Evolutionary conservation across 129 eudicot genomes (phyloP), one percentile per base, ranked within the genome.

Genomic region (Gnaphalium uliginosum): DNA sequence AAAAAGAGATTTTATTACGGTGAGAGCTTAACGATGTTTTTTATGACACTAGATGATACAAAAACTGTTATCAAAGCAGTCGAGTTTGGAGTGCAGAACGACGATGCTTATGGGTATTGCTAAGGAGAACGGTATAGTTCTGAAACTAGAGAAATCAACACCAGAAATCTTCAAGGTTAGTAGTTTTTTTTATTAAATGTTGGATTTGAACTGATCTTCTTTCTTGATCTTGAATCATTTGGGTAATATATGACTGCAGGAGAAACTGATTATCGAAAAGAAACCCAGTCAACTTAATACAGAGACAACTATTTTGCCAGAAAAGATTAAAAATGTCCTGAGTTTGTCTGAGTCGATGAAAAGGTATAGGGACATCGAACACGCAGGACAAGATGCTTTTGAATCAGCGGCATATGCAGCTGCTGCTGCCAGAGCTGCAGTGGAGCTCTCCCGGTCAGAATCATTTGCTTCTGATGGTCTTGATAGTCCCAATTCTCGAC

Each of bases 351-450:
- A 76, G 50, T 78, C 89, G 4, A 54, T 72, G 81, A 84, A 58
- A 46, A 83, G 82, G 66, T 92, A 87, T 73, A 87, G 43, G 71
- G 90, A 89, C 62, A 94, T 80, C 53, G 88, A 90, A 22, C 91
- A 87, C 25, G 98, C 96, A 33, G 93, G 93, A 58, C 88, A 92
- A 74, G 96, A 84, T 75, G 98, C 96, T 33, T 93, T 88, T 73
- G 79, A 85, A 54, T 86, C 98, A 1, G 96, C 96, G 0, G 88
- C 96, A 62, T 83, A 87, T 82, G 96, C 96, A 21, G 97, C 93
- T 18, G 87, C 79, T 1, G 98, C 98, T 15, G 89, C 98, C 72
- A 83, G 84, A 65, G 96, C 92, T n/a, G 96, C 91, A 6, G 96
- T 90, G 56, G 85, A 83, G 69, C 89, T 93, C 19, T 84, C 93